Percentiles rank a stretch among this genome's conserved stretches.
phyloP scores from a whole-genome alignment of 345 rosid genomes.

The Sisymbrium irio region DNA sequence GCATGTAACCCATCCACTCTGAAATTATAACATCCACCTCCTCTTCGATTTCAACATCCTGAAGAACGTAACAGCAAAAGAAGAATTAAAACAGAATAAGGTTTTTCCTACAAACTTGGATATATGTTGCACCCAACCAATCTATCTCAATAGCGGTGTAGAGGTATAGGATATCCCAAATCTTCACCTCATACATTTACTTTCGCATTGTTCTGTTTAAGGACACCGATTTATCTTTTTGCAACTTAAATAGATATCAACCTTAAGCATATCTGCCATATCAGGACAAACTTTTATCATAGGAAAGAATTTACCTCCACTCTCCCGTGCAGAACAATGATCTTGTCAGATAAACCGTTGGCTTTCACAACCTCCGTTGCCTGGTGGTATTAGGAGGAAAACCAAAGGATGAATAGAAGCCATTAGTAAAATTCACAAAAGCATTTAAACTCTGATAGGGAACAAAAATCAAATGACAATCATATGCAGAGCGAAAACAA shows the following conservation, averaged over 20 bases:
- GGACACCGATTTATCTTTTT: not conserved
- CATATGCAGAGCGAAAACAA: conserved; percentile 16
- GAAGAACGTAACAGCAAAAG: conserved; percentile 29
- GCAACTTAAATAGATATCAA: not conserved
- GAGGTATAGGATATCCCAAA: not conserved
- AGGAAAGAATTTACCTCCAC: conserved; percentile 68
- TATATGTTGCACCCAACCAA: conserved; percentile 13
- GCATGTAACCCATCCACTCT: conserved; percentile 99
- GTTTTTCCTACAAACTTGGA: not conserved
- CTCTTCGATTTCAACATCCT: conserved; percentile 96
- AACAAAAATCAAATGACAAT: conserved; percentile 7
- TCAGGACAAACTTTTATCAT: not conserved
- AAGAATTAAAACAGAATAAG: conserved; percentile 4
- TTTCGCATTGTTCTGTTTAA: not conserved
- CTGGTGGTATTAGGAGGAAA: conserved; percentile 40
- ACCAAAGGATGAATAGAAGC: not conserved
- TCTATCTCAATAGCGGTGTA: not conserved
- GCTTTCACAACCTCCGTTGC: conserved; percentile 98
- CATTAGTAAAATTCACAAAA: conserved; percentile 6
- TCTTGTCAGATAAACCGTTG: conserved; percentile 71
- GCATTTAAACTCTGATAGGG: not conserved
- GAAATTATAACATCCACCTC: conserved; percentile 95
- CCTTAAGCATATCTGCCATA: not conserved
- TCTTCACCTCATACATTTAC: not conserved
- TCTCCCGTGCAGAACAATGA: conserved; percentile 88